A percentile compares a stretch with the other conserved stretches of the same genome.
These are phyloP conservation scores for Nissolia schottii DNA, from an alignment of 306 rosid species.

Conservation along the genomic window DNA sequence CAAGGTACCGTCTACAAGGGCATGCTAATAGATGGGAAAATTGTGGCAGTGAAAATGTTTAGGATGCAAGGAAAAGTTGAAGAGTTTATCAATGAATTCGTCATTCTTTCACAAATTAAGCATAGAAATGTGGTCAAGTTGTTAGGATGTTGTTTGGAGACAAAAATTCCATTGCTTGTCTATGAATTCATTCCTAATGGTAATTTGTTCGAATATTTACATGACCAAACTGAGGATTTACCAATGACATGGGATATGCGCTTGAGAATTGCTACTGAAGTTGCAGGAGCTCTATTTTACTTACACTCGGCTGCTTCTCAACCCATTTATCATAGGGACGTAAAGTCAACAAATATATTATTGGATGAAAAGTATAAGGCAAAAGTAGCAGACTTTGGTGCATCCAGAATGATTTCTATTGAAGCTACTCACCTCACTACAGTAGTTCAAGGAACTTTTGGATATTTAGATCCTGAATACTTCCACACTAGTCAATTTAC, in stretches of 20 bases:
- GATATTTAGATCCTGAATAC: conserved; percentile 34
- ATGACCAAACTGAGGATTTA: conserved; percentile 6
- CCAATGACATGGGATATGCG: conserved; percentile 35
- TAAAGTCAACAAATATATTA: conserved; percentile 32
- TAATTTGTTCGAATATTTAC: conserved; percentile 20
- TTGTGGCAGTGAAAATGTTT: conserved; percentile 32
- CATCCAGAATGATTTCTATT: conserved; percentile 19
- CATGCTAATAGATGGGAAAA: conserved; percentile 24
- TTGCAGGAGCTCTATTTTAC: conserved; percentile 30
- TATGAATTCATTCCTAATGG: conserved; percentile 43
- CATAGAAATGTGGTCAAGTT: conserved; percentile 39
- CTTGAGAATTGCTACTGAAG: conserved; percentile 27
- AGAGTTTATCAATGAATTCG: conserved; percentile 32
- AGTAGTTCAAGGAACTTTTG: conserved; percentile 25
- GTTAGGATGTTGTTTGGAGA: conserved; percentile 34
- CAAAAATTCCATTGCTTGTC: conserved; percentile 23
- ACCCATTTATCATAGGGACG: conserved; percentile 34
- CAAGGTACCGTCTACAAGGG: conserved; percentile 42
- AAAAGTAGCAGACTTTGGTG: conserved; percentile 33
- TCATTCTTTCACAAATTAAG: conserved; percentile 35
- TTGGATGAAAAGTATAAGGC: conserved; percentile 22
- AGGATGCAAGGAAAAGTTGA: conserved; percentile 21
- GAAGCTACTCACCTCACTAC: conserved; percentile 33
- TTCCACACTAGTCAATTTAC: conserved; percentile 32
- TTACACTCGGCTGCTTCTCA: conserved; percentile 27